A percentile compares a stretch with the other conserved stretches of the same genome.
Evolutionary conservation across 257 asterid genomes (phyloP).

Genomic region (Forsythia viridissima): DNA sequence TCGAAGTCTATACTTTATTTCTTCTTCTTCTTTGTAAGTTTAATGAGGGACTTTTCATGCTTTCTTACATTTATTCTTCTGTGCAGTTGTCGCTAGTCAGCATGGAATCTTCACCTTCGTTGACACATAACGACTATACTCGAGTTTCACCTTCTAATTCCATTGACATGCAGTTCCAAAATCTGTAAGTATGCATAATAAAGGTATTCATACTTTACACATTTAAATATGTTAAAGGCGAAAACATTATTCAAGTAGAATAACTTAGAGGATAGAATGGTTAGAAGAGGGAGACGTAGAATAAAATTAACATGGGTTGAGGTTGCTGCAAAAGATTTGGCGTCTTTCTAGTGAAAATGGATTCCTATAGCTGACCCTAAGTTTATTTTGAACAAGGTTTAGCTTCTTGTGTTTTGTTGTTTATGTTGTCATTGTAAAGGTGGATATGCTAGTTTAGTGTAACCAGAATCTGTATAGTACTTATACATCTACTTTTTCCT

Average conservation of each 20-base stretch:
- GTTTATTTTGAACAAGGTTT: neutral
- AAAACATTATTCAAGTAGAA: neutral
- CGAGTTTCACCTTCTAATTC: conserved; percentile 55
- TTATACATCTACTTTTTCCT: neutral
- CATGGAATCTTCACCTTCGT: conserved; percentile 44
- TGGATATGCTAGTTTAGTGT: conserved; percentile 1
- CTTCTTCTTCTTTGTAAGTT: neutral
- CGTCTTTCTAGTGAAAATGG: neutral
- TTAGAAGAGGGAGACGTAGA: neutral
- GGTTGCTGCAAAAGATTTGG: neutral
- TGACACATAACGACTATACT: conserved; percentile 47
- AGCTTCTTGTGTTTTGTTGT: neutral
- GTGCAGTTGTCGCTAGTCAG: conserved; percentile 41
- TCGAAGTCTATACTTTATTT: neutral
- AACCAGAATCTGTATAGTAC: neutral
- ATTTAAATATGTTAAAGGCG: neutral
- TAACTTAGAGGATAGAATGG: neutral
- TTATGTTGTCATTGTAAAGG: neutral
- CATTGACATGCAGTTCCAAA: conserved; percentile 62
- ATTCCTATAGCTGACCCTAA: neutral
- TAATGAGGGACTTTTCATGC: neutral
- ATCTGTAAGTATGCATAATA: conserved; percentile 56
- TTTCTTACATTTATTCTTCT: conserved; percentile 25
- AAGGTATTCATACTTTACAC: neutral
- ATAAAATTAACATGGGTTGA: neutral